Base-by-base conservation (phyloP, 257 asterid species). In the Nicotiana attenuata region DNA sequence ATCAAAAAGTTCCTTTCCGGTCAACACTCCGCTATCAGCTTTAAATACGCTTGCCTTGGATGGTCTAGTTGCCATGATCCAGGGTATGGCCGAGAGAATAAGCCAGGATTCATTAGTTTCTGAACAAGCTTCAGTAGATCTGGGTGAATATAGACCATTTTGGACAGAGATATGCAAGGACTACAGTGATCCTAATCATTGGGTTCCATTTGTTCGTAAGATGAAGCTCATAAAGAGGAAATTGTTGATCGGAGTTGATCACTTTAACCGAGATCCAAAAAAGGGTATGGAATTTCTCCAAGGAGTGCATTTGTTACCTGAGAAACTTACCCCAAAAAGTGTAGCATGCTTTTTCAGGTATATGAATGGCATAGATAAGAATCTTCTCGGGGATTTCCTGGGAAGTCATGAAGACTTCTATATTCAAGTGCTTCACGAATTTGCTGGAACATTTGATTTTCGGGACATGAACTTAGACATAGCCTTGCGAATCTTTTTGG, bases 381-480 rank as follows among this genome's bases (percentile, higher is more conserved):
- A 88, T 84, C 88, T 89, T 63, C 81, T 93, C 26, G 99, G 99
- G 64, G 99, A 95, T 84, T 95, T 85, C 85, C 90, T 95, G 22
- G 98, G 99, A 86, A 85, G 90, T 86, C 99, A 93, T 67, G 99
- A 95, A 80, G 97, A 93, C 68, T 95, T 93, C 84, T 90, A 89
- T 69, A 78, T 92, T 76, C 94, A 91, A 84, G 99, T 93, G 82
- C 98, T 95, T 84, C 93, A 87, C 81, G 96, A 91, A 88, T 95
- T 95, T 83, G 91, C 98, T 0, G 88, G 89, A 85, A 91, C 92
- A 65, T 95, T 92, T 82, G 93, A 95, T 89, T 95, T 93, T 68
- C 89, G 86, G 80, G 85, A 82, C 88, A 90, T 91, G 93, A 95
- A 91, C 87, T 88, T 95, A 88, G 98, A 95, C 83, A 89, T 89